phyloP scores from a whole-genome alignment of 768 basidiomycete genomes.

The Tulasnella calospora region DNA sequence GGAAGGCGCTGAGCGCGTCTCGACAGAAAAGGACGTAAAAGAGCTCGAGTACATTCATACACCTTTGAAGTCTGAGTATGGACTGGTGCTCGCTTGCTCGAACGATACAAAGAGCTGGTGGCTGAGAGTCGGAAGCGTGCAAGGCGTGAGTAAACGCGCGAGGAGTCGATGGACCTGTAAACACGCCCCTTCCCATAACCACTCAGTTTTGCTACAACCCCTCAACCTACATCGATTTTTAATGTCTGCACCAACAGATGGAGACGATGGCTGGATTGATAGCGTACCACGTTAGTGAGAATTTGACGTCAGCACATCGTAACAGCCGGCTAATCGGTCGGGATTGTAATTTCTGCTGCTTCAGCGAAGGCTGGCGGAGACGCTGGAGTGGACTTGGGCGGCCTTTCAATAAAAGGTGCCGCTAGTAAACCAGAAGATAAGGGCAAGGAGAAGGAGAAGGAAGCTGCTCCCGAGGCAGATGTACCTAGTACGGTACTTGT shows the following conservation, averaged over 20 bases:
- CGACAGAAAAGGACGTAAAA: no score
- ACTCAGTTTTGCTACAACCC: not conserved
- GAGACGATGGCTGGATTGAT: conserved; percentile 23
- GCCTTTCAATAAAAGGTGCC: conserved; percentile 1
- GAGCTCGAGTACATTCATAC: no score
- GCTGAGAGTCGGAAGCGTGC: not conserved
- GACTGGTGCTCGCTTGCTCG: not conserved
- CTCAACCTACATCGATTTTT: not conserved
- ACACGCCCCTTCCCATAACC: conserved; percentile 6
- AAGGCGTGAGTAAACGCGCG: conserved; percentile 1
- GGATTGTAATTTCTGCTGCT: not conserved
- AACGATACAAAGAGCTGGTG: not conserved
- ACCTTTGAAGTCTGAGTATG: no score
- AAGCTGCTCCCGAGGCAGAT: not conserved
- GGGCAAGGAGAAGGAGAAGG: not conserved
- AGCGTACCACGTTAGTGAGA: conserved; percentile 13
- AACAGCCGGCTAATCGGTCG: not conserved
- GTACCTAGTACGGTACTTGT: not conserved
- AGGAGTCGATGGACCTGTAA: not conserved
- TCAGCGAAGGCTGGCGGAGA: not conserved
- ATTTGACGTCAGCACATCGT: not conserved
- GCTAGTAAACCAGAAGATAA: not conserved
- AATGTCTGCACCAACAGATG: conserved; percentile 8
- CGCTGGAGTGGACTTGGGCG: not conserved
- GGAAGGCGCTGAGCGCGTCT: no score